phyloP scores from a whole-genome alignment of 129 eudicot species.

The Smallanthus sonchifolius region DNA sequence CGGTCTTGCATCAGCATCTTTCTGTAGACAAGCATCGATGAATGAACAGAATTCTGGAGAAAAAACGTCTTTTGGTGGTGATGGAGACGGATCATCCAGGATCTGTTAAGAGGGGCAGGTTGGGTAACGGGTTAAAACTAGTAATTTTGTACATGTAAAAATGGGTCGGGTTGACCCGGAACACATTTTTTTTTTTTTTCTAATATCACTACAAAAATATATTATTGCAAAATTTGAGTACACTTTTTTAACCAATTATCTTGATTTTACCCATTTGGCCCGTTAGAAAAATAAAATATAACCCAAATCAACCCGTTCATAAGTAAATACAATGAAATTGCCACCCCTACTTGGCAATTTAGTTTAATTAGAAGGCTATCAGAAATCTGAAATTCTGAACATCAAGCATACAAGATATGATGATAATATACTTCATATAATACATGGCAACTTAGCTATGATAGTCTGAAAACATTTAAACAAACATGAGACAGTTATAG shows the following conservation, averaged over 20 bases:
- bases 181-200: not conserved
- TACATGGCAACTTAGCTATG: not conserved
- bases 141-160: not conserved
- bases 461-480: not conserved
- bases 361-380: not conserved
- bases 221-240: not conserved
- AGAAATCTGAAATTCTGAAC: not conserved
- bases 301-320: not conserved
- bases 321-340: not conserved
- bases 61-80: constrained; percentile 60
- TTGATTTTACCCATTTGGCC: not conserved
- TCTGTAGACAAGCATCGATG: constrained; percentile 81
- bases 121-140: not conserved
- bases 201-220: not conserved
- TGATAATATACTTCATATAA: not conserved
- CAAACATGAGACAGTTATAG: not conserved
- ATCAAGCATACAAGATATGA: not conserved
- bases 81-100: constrained; percentile 94
- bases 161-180: not conserved
- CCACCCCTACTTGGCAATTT: not conserved
- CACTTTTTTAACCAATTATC: not conserved
- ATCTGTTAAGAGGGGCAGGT: constrained; percentile 42
- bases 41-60: constrained; percentile 90
- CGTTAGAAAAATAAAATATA: not conserved
- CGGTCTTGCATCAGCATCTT: constrained; percentile 89